A percentile compares a stretch with the other conserved stretches of the same genome.
Evolutionary conservation across 2,329 filamentous ascomycete genomes (phyloP).

Genomic region (Paracoccidioides brasiliensis): DNA sequence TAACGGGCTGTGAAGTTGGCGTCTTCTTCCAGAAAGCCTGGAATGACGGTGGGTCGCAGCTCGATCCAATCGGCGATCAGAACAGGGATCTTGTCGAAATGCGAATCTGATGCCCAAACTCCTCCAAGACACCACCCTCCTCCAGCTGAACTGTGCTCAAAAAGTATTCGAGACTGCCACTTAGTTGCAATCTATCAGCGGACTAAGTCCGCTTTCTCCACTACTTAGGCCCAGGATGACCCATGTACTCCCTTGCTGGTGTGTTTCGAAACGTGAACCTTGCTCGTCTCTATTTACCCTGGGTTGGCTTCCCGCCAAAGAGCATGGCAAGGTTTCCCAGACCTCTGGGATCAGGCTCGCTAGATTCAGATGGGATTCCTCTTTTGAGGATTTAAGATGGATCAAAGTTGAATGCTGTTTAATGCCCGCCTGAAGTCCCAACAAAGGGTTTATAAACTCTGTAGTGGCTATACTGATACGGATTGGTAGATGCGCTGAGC

Average conservation of each 20-base stretch:
- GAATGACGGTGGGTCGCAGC: conserved; percentile 8
- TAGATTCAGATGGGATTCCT: background rate
- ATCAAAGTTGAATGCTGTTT: background rate
- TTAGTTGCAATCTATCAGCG: background rate
- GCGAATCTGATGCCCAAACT: conserved; percentile 13
- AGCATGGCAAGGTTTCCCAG: background rate
- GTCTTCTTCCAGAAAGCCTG: conserved; percentile 13
- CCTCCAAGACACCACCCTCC: conserved; percentile 14
- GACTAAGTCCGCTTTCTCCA: background rate
- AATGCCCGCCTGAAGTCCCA: background rate
- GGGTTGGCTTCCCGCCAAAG: background rate
- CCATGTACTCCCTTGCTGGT: background rate
- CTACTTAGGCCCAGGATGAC: background rate
- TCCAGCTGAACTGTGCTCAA: conserved; percentile 12
- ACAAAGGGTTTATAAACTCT: background rate
- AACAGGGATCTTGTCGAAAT: conserved; percentile 12
- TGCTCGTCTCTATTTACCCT: background rate
- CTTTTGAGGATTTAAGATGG: background rate
- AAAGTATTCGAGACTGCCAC: background rate
- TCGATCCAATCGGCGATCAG: conserved; percentile 12
- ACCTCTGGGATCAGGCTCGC: background rate
- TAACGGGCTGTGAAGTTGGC: conserved; percentile 1
- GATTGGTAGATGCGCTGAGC: background rate
- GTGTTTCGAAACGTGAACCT: conserved; percentile 4
- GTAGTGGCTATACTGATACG: background rate